A percentile compares a stretch with the other conserved stretches of the same genome.
Evolutionary conservation across 306 rosid species (phyloP).

Genomic region (Mimosa pudica): DNA sequence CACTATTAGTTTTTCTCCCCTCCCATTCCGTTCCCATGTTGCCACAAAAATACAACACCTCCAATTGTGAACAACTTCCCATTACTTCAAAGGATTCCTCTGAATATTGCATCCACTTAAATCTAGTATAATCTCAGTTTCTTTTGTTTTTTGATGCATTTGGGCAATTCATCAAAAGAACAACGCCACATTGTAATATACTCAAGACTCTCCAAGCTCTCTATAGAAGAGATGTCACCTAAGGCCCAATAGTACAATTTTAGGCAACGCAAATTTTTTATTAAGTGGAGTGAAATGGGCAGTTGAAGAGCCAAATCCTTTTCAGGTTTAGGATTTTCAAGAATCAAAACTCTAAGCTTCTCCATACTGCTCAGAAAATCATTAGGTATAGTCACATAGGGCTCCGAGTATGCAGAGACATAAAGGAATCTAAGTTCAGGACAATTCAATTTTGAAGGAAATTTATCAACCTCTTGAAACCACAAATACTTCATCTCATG

Average conservation of each 20-base stretch:
- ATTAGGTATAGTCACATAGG: background rate
- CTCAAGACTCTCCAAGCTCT: background rate
- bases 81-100: background rate
- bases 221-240: background rate
- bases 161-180: background rate
- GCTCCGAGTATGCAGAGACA: background rate
- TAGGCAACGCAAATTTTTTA: background rate
- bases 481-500: background rate
- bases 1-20: background rate
- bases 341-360: background rate
- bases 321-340: too few relatives aligned
- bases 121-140: background rate
- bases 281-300: background rate
- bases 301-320: background rate
- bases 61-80: background rate
- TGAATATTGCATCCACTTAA: background rate
- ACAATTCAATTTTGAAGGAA: background rate
- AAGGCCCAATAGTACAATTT: background rate
- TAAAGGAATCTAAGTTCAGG: background rate
- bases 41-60: background rate
- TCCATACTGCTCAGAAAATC: background rate
- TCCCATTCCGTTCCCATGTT: background rate
- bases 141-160: background rate
- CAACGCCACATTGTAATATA: background rate
- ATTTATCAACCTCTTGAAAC: background rate